Evolutionary conservation across 1,284 basidiomycete genomes (phyloP).

Genomic region (Pseudozyma hubeiensis): DNA sequence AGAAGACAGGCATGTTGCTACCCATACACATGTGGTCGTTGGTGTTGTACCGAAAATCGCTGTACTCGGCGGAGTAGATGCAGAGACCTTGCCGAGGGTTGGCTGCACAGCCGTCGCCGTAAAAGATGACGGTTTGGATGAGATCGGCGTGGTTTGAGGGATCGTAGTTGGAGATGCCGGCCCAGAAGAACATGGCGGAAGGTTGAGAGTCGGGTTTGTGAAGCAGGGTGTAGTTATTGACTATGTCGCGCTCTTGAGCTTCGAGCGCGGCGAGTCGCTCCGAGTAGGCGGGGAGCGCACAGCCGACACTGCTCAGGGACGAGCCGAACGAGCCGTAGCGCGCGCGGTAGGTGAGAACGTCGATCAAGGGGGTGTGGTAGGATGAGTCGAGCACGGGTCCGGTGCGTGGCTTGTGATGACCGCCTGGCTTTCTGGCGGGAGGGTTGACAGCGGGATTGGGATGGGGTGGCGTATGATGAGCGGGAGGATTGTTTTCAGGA

Average conservation of each 20-base stretch:
- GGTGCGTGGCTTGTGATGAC: background rate
- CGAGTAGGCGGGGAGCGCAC: slow-evolving; percentile 33
- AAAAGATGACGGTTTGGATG: slow-evolving; percentile 45
- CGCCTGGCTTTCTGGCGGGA: background rate
- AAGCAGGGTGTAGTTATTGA: slow-evolving; percentile 32
- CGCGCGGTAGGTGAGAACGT: slow-evolving; percentile 42
- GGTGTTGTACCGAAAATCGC: slow-evolving; percentile 29
- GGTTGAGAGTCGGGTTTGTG: slow-evolving; percentile 24
- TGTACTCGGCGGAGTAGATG: slow-evolving; percentile 38
- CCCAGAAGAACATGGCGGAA: slow-evolving; percentile 48
- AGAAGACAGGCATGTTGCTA: slow-evolving; percentile 39
- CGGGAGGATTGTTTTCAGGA: too few relatives aligned
- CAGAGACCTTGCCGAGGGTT: slow-evolving; percentile 30
- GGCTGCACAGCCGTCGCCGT: slow-evolving; percentile 44
- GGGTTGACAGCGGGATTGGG: background rate
- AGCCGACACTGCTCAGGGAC: slow-evolving; percentile 32
- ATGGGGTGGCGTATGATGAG: too few relatives aligned
- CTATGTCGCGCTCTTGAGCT: slow-evolving; percentile 19
- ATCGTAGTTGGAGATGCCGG: slow-evolving; percentile 43
- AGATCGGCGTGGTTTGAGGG: slow-evolving; percentile 20
- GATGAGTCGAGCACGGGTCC: slow-evolving; percentile 27
- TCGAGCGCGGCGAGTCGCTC: slow-evolving; percentile 29
- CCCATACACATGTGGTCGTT: slow-evolving; percentile 50
- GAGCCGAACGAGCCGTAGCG: slow-evolving; percentile 34
- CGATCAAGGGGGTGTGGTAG: slow-evolving; percentile 33